Conservation (phyloP, 1,139 yeast genomes). For the Eremothecium coryli region DNA sequence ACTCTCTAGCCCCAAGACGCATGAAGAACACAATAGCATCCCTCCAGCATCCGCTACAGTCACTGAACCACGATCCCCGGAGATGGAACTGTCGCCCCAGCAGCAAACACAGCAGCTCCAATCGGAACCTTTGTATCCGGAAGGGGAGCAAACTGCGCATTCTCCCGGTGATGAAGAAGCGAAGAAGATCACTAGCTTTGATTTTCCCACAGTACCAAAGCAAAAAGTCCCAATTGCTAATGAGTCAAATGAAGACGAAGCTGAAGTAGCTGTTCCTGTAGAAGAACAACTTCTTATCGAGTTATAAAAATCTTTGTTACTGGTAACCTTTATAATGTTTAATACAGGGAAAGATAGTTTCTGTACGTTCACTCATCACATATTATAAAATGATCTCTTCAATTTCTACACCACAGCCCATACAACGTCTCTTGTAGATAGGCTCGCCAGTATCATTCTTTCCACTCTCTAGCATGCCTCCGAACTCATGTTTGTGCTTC, state of each 20-base stretch:
- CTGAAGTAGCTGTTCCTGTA: conserved; percentile 10
- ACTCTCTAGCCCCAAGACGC: neutral
- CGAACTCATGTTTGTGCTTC: conserved; percentile 75
- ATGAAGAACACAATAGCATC: no score
- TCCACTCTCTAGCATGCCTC: conserved; percentile 42
- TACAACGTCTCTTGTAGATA: conserved; percentile 54
- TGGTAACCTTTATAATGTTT: no score
- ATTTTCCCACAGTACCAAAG: conserved; percentile 35
- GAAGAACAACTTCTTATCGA: conserved; percentile 32
- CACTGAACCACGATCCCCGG: neutral
- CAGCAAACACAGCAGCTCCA: neutral
- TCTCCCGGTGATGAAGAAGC: conserved; percentile 6
- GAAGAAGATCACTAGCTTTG: conserved; percentile 31
- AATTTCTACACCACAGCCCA: conserved; percentile 75
- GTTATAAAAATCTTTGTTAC: no score
- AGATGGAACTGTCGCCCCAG: neutral
- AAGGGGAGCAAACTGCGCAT: conserved; percentile 12
- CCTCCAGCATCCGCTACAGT: no score
- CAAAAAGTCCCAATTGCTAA: conserved; percentile 20
- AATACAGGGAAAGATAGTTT: no score
- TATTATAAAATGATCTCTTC: conserved; percentile 45
- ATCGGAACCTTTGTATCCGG: conserved; percentile 25
- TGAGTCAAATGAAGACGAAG: conserved; percentile 10
- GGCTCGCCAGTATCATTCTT: conserved; percentile 37
- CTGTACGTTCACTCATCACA: neutral